Base-by-base conservation (phyloP, 2,329 filamentous ascomycete genomes). In the Ascomycota sp. region DNA sequence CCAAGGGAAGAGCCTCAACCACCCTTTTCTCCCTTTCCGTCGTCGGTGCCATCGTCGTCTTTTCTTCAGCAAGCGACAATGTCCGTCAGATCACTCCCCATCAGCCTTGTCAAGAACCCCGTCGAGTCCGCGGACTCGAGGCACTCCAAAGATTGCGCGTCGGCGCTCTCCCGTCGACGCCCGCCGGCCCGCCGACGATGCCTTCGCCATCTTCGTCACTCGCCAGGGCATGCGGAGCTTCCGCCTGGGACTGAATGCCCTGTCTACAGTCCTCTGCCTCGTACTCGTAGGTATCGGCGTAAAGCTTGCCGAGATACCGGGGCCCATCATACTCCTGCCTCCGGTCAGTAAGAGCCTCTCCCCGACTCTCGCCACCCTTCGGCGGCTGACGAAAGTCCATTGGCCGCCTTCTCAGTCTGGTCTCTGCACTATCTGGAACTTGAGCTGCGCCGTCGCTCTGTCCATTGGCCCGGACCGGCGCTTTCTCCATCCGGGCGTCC, bases 401-500 rank as follows among this genome's bases (percentile, higher is more conserved):
- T 10, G 4, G 11, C 5, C 7, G 10, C 29, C 3, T 26, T 10
- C 11, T 3, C 12, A 27, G 25, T 9, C 13, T 15, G 13, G 25
- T 4, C 13, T 27, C 12, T 7, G 13, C 13, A 8, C 19, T 11
- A 3, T 27, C 8, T 27, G 25, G 25, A 27, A 27, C 17, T 8
- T 25, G 13, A 17, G 7, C 12, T 8, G 12, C 11, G 12, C 25
- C 5, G n/a, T 12, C n/a, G 9, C 12, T n/a, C 5, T 11, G 7
- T 27, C 25, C 12, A 8, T 32, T 8, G 10, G 30, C 10, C 15
- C 9, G n/a, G 25, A 25, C 21, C 17, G 27, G 9, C 23, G 11
- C 6, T 27, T 23, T n/a, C 21, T 30, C 22, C 13, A 29, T 25
- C 27, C 31, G 7, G 31, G 31, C 10, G n/a, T 20, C 12, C 31